Base-by-base conservation (phyloP, 306 rosid genomes). In the Amphicarpaea edgeworthii region DNA sequence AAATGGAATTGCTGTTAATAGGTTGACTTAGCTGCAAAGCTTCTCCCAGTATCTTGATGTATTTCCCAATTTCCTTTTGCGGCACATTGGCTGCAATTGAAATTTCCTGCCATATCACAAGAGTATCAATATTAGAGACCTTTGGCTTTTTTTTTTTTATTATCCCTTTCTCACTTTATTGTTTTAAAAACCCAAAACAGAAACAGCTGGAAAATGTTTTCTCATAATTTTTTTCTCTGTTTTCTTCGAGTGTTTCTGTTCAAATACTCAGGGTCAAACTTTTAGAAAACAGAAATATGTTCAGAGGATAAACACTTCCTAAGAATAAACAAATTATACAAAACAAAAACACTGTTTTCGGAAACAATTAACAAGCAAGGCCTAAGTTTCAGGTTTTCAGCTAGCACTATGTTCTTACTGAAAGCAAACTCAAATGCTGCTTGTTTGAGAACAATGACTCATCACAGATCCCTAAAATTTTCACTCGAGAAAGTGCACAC, bases 21-120 rank as follows among this genome's bases (percentile, higher is more conserved):
- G 99, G 99, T 75, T 92, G 99, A 85, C 99, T 95, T 34, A 95
- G 90, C 77, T 95, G 97, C 28, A 95, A 82, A 54, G 99, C 99
- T 73, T 95, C 97, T 59, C 97, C 99, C 16, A 95, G 83, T 78
- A 95, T 95, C 93, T 95, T 95, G 87, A 95, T 95, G 82, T 95
- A 88, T 86, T 95, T 95, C 32, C 99, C 97, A 10, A 92, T 95
- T 70, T 95, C 99, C 87, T 92, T 89, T 83, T 92, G 97, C 15
- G 88, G 96, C 26, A 95, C 97, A 89, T 89, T 89, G 32, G 97
- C 99, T 12, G 99, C 99, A 80, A 88, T 92, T 19, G 99, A 95
- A 60, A 95, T 92, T 88, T 95, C 99, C 97, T 95, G 89, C 32
- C 71, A 79, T 41, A 70, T 28, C 75, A 37, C 50, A 81, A 30